Evolutionary conservation across 306 rosid genomes (phyloP).

Genomic region (Echinosophora koreensis): DNA sequence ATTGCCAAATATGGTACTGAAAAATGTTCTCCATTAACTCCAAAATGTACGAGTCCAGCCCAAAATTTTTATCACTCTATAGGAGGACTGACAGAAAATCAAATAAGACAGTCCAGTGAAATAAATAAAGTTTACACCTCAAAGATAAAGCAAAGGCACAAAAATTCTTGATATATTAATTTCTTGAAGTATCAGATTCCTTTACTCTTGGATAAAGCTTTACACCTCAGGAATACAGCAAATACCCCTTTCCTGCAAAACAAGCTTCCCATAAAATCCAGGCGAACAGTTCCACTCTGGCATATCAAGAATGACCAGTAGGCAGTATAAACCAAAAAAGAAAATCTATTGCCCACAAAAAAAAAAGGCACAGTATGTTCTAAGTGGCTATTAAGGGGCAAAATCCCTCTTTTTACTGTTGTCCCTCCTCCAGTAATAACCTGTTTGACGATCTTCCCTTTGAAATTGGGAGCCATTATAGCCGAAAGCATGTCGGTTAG

Average conservation of each 20-base stretch:
- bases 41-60: conserved; percentile 14
- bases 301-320: conserved; percentile 9
- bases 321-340: conserved; percentile 3
- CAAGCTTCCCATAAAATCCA: conserved; percentile 30
- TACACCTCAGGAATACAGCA: background rate
- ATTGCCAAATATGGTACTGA: too few relatives aligned
- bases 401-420: conserved; percentile 58
- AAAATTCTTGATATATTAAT: conserved; percentile 23
- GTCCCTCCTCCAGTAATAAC: conserved; percentile 55
- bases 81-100: background rate
- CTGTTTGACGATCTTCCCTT: conserved; percentile 54
- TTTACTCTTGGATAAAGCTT: background rate
- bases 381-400: conserved; percentile 35
- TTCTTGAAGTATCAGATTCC: conserved; percentile 29
- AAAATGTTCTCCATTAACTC: background rate
- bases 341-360: conserved; percentile 15
- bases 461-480: conserved; percentile 53
- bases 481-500: conserved; percentile 37
- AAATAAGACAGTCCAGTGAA: conserved; percentile 12
- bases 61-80: background rate
- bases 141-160: conserved; percentile 17
- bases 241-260: background rate
- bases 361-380: conserved; percentile 25
- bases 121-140: background rate
- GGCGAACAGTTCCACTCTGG: conserved; percentile 17